These are phyloP conservation scores for Ophiosphaerella herpotricha DNA, from an alignment of 2,329 filamentous ascomycete genomes.

Conservation along the genomic window DNA sequence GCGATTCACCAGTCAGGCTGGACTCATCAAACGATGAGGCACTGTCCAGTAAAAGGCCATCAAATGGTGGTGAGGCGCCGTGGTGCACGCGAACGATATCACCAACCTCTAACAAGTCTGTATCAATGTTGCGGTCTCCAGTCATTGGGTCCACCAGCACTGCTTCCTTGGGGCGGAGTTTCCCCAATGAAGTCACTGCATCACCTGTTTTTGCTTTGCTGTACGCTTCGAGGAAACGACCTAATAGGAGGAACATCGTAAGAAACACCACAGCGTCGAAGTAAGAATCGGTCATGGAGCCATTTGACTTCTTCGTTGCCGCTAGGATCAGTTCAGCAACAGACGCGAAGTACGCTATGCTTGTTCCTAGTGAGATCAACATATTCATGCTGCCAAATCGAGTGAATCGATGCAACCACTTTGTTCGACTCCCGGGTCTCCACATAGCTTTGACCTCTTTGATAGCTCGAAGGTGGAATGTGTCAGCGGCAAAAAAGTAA, in stretches of 20 bases:
- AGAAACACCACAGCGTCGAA: constrained; percentile 94
- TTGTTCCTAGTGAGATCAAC: constrained; percentile 85
- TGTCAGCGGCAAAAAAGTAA: constrained; percentile 83
- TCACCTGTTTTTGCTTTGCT: constrained; percentile 90
- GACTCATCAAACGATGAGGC: constrained; percentile 83
- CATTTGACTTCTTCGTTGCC: constrained; percentile 46
- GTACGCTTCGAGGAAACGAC: constrained; percentile 80
- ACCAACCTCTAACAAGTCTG: constrained; percentile 67
- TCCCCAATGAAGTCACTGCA: constrained; percentile 78
- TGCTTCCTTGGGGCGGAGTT: constrained; percentile 77
- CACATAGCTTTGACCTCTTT: constrained; percentile 81
- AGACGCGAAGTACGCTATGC: constrained; percentile 84
- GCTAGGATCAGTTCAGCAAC: constrained; percentile 73
- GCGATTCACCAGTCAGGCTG: constrained; percentile 81
- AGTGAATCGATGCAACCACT: constrained; percentile 76
- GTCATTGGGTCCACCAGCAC: constrained; percentile 62
- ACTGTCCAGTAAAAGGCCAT: constrained; percentile 65
- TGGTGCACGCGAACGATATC: constrained; percentile 71
- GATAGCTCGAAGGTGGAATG: constrained; percentile 78
- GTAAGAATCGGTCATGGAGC: constrained; percentile 58
- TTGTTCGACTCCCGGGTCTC: constrained; percentile 73
- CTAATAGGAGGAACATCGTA: constrained; percentile 80
- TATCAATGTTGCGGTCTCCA: constrained; percentile 54
- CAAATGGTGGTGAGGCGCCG: constrained; percentile 82
- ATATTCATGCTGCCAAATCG: constrained; percentile 98